Percentiles rank a stretch among this genome's conserved stretches.
phyloP scores from a whole-genome alignment of 495 filamentous ascomycete species.

The Penicillium nucicola region DNA sequence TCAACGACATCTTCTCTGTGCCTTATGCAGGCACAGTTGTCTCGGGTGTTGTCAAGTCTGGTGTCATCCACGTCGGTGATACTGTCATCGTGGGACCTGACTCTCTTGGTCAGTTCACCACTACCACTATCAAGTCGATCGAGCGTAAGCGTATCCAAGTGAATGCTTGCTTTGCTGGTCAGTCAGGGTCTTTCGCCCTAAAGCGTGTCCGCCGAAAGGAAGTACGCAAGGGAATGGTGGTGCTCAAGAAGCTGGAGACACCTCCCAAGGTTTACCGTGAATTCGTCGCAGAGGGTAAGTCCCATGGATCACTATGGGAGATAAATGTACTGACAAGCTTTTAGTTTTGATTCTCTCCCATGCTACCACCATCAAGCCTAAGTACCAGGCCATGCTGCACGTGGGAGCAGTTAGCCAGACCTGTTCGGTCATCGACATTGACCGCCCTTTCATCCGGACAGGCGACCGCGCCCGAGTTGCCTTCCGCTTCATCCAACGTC shows the following conservation, averaged over 20 bases:
- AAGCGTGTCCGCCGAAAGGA: conserved; percentile 85
- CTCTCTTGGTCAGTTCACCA: conserved; percentile 84
- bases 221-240: conserved; percentile 98
- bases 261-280: conserved; percentile 80
- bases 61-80: conserved; percentile 87
- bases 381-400: conserved; percentile 98
- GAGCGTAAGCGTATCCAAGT: conserved; percentile 93
- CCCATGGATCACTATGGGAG: background rate
- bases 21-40: conserved; percentile 97
- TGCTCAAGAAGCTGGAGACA: conserved; percentile 76
- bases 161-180: conserved; percentile 84
- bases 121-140: conserved; percentile 87
- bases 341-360: conserved; percentile 90
- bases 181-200: conserved; percentile 88
- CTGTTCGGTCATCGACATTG: conserved; percentile 95
- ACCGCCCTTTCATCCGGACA: conserved; percentile 91
- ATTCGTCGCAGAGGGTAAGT: conserved; percentile 84
- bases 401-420: conserved; percentile 95
- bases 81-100: conserved; percentile 88
- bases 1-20: conserved; percentile 99
- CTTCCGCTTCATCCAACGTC: conserved; percentile 93
- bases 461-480: conserved; percentile 90
- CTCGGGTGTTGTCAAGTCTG: conserved; percentile 82
- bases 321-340: conserved; percentile 11
- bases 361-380: conserved; percentile 96